Evolutionary conservation across 495 filamentous ascomycete genomes (phyloP), one percentile per base, ranked within the genome.

Genomic region (Bombardia bombarda): DNA sequence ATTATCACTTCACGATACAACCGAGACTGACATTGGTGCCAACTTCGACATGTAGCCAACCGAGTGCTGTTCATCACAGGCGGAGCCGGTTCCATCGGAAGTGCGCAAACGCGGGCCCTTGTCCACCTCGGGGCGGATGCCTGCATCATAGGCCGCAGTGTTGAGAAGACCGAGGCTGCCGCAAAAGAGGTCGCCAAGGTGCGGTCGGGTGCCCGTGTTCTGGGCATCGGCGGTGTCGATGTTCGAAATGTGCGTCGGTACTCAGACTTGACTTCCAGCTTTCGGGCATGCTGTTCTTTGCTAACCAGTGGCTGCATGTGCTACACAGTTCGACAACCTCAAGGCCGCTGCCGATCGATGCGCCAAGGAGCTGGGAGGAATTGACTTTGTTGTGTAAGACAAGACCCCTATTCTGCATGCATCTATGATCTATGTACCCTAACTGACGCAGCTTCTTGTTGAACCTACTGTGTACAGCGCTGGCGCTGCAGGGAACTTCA

Each of bases 51-150:
- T 41, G 6, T 56, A 90, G 86, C 78, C 43, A 82, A 86, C 57
- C 92, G 92, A 58, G 89, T 97, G 16, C 75, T 96, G 50, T 90
- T 97, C 70, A 93, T 93, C 56, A 98, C 92, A 21, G 92, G 92
- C 31, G 92, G 92, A 40, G 87, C 87, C 1, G 92, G 92, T 28
- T 83, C 87, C 12, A 98, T 98, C 51, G 93, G 92, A 64, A 90
- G 84, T 51, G 87, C 83, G 7, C 92, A 96, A 64, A 92, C 95
- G 30, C 79, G 86, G 41, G 92, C 90, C 13, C 62, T 98, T 30
- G 86, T 98, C 13, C 74, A 89, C 41, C 84, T 98, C 24, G 92
- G 92, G 43, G 90, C 87, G 28, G 83, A 96, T 51, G 92, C 92
- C 24, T 90, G 84, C 61, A 96, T 98, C 55, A 77, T 95, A 34